These are phyloP conservation scores for Chondrostereum purpureum DNA, from an alignment of 1,284 basidiomycete genomes.

Conservation along the genomic window DNA sequence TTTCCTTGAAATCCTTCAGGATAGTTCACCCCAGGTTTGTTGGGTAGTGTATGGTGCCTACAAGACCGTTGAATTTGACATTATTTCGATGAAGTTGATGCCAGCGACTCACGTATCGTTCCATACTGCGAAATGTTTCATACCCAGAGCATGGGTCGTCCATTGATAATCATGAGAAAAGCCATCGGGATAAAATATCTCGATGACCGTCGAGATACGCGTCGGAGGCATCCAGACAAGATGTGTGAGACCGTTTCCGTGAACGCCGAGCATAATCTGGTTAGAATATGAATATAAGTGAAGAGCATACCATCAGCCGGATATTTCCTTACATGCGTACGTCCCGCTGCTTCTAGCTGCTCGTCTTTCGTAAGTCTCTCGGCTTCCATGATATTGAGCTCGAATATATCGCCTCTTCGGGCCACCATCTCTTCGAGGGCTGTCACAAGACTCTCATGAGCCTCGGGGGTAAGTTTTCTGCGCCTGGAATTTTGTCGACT, in stretches of 20 bases:
- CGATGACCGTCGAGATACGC: constrained; percentile 48
- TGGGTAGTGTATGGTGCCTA: constrained; percentile 28
- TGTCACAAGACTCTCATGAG: constrained; percentile 53
- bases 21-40: constrained; percentile 42
- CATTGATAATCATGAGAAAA: constrained; percentile 66
- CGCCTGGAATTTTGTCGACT: constrained; percentile 51
- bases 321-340: constrained; percentile 53
- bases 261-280: constrained; percentile 45
- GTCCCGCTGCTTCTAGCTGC: constrained; percentile 55
- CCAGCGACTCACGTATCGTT: constrained; percentile 43
- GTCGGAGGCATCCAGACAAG: constrained; percentile 56
- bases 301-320: no score
- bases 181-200: constrained; percentile 58
- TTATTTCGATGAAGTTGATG: not conserved
- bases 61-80: not conserved
- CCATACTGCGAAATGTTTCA: constrained; percentile 62
- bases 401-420: constrained; percentile 39
- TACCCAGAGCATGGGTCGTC: constrained; percentile 50
- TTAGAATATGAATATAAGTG: not conserved
- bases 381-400: constrained; percentile 59
- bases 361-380: constrained; percentile 67
- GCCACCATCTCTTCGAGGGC: constrained; percentile 49
- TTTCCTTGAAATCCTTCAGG: constrained; percentile 57
- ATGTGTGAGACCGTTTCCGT: constrained; percentile 60
- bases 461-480: constrained; percentile 50